Evolutionary conservation across 441 rosid species (phyloP).

Genomic region (Gossypium schwendimanii): DNA sequence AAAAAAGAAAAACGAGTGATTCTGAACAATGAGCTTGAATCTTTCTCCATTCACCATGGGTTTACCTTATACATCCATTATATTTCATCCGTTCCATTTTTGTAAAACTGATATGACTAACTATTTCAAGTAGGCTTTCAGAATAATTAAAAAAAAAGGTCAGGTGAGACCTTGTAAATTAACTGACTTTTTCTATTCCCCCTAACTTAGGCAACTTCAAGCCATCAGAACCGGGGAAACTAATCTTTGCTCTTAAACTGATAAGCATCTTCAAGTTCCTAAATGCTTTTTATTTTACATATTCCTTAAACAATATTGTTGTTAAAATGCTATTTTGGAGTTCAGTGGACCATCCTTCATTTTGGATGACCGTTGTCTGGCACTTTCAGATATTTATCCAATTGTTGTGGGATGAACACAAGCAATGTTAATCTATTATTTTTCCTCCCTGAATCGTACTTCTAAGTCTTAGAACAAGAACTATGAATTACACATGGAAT

Average conservation of each 20-base stretch:
- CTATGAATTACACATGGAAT: neutral
- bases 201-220: neutral
- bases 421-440: neutral
- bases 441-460: neutral
- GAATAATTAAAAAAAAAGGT: neutral
- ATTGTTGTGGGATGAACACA: neutral
- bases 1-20: neutral
- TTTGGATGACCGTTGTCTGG: neutral
- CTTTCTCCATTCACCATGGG: neutral
- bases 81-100: neutral
- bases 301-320: neutral
- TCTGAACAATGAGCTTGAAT: neutral
- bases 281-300: neutral
- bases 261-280: neutral
- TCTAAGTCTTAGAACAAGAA: slow-evolving; percentile 2
- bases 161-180: neutral
- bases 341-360: neutral
- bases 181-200: neutral
- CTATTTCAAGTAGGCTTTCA: neutral
- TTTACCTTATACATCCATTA: neutral
- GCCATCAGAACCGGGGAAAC: neutral
- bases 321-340: slow-evolving; percentile 5
- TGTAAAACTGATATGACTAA: neutral
- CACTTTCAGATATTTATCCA: neutral
- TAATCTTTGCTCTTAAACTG: neutral